Conservation (phyloP, 306 rosid species). For the Casuarina cunninghamiana region DNA sequence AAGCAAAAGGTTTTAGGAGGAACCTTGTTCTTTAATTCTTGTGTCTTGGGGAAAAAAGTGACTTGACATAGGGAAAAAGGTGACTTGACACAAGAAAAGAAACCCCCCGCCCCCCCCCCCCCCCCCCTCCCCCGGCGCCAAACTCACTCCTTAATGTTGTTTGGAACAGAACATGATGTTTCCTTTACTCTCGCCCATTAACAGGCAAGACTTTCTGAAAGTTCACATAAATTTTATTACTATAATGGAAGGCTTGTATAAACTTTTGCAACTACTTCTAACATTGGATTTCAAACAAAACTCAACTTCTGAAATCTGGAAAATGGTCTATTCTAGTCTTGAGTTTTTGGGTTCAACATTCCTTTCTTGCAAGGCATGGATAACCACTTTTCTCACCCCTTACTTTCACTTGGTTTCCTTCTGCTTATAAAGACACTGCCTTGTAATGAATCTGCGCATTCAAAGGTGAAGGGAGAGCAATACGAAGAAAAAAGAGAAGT, state of each 20-base stretch:
- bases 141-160: conserved; percentile 1
- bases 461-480: too few species aligned
- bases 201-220: background rate
- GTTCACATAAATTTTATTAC: conserved; percentile 11
- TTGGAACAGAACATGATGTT: conserved; percentile 3
- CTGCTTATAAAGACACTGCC: too few species aligned
- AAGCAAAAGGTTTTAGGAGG: background rate
- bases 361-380: conserved; percentile 68
- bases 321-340: conserved; percentile 22
- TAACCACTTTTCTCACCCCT: background rate
- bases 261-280: background rate
- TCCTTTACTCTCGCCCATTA: conserved; percentile 19
- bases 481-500: background rate
- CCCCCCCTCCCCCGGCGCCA: background rate
- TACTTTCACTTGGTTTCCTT: too few species aligned
- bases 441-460: too few species aligned
- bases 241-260: conserved; percentile 1
- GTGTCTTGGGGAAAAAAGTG: conserved; percentile 19
- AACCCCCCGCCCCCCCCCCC: too few species aligned
- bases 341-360: conserved; percentile 4
- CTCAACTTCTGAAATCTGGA: background rate
- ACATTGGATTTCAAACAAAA: background rate
- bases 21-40: conserved; percentile 14
- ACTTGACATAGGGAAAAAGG: background rate
- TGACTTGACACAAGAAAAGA: conserved; percentile 6